A percentile compares a stretch with the other conserved stretches of the same genome.
Evolutionary conservation across 177 flowering plant genomes (phyloP).

Genomic region (Vitis hybrid): DNA sequence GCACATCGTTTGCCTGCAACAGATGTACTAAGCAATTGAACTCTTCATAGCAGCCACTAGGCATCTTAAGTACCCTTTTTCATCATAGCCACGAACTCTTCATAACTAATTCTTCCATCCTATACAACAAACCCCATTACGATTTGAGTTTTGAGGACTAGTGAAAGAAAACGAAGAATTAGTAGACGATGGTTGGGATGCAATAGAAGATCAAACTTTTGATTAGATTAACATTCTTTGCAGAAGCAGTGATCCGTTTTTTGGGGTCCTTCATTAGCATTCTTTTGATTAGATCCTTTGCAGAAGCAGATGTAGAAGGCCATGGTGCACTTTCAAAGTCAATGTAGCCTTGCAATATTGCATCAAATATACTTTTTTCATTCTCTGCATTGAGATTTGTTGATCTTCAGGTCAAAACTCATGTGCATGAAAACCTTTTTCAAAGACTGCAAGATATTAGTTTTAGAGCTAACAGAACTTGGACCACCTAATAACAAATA

Average conservation of each 20-base stretch:
- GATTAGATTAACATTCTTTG: neutral
- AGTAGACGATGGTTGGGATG: neutral
- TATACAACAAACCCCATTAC: conserved; percentile 17
- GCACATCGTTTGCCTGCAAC: too few species aligned
- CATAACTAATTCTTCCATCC: conserved; percentile 87
- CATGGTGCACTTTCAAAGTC: conserved; percentile 77
- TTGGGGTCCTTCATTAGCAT: conserved; percentile 75
- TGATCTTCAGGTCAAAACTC: neutral
- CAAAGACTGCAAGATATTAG: neutral
- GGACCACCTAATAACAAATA: neutral
- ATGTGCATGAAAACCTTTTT: neutral
- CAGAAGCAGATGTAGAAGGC: conserved; percentile 74
- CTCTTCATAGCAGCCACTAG: conserved; percentile 18
- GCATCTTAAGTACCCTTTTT: conserved; percentile 50
- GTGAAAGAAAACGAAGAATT: too few species aligned
- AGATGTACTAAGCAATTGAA: neutral
- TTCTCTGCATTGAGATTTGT: conserved; percentile 51
- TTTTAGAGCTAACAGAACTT: too few species aligned
- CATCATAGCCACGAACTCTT: conserved; percentile 88
- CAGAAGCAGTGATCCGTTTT: conserved; percentile 71
- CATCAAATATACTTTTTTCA: conserved; percentile 74
- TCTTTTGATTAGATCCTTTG: conserved; percentile 79
- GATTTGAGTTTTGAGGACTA: too few species aligned
- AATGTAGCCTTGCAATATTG: conserved; percentile 45
- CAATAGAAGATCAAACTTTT: neutral